These are phyloP conservation scores for Wallacemonas rigidus DNA, from an alignment of 208 protist species.

Conservation along the genomic window DNA sequence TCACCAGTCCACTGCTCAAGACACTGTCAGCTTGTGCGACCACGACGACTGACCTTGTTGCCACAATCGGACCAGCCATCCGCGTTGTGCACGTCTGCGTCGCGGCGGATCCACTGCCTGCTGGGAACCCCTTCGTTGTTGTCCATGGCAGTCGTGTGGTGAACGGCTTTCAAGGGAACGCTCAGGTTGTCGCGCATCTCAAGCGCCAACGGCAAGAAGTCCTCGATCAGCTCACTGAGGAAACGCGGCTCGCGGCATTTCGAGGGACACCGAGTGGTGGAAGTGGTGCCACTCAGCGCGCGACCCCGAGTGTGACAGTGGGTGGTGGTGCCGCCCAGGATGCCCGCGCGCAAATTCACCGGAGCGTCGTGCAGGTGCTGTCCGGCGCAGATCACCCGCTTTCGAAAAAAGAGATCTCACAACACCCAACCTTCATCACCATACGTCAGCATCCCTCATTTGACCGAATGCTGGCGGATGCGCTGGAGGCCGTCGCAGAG, in stretches of 20 bases:
- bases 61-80: background rate
- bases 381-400: constrained; percentile 36
- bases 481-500: constrained; percentile 56
- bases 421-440: constrained; percentile 36
- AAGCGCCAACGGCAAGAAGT: constrained; percentile 47
- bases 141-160: constrained; percentile 71
- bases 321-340: constrained; percentile 27
- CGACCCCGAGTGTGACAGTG: constrained; percentile 17
- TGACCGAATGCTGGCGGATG: constrained; percentile 52
- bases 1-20: constrained; percentile 8
- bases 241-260: constrained; percentile 4
- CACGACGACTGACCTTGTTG: background rate
- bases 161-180: constrained; percentile 49
- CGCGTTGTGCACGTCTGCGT: background rate
- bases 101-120: constrained; percentile 1
- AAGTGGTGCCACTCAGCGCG: no score
- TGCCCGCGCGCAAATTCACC: constrained; percentile 33
- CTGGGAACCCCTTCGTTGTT: constrained; percentile 66
- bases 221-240: constrained; percentile 28
- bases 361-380: constrained; percentile 50
- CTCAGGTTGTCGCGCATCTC: constrained; percentile 28
- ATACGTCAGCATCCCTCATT: constrained; percentile 43
- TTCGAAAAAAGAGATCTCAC: constrained; percentile 31
- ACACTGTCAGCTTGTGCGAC: background rate
- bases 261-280: background rate